Evolutionary conservation across 768 basidiomycete species (phyloP), one percentile per base, ranked within the genome.

Genomic region (Chlorophyllum brunneum): DNA sequence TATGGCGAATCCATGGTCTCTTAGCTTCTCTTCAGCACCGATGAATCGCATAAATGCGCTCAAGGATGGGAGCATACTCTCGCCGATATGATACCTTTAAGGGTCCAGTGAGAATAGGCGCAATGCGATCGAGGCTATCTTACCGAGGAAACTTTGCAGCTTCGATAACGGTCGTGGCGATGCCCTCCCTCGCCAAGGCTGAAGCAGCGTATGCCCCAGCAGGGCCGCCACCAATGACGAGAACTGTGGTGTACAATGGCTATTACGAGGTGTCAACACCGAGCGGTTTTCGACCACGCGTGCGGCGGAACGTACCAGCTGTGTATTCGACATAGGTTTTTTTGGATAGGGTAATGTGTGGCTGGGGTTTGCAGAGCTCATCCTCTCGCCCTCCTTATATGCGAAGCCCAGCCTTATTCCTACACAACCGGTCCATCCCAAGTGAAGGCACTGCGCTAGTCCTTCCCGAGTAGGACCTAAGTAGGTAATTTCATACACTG

Each of bases 201-300:
- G 72, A 62, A 5, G 77, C 77, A n/a, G 75, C 70, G 55, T 76
- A 79, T 15, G 68, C 67, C 1, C 77, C 77, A 7, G 69, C 71
- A 37, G 78, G 78, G 6, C 78, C 78, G n/a, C 74, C 77, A 5
- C 72, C 72, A 13, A 74, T 66, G 42, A 74, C 61, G 6, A 73
- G 61, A 39, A 74, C 66, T 2, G 59, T 53, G n/a, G 57, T 63
- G 44, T 59, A 60, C 50, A 56, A 50, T 33, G 56, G 57, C 57
- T 53, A 39, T n/a, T n/a, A 13, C 13, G 7, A 20, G 33, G n/a
- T 1, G 5, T 16, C 26, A 29, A 38, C 18, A 24, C 31, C 10
- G 7, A 46, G 10, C 34, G 22, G 27, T 31, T 15, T 7, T 6
- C 11, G n/a, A 22, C 10, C 18, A 31, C 6, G 6, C 6, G 20